phyloP scores from a whole-genome alignment of 495 filamentous ascomycete species.

The Penicillium cataractarum region DNA sequence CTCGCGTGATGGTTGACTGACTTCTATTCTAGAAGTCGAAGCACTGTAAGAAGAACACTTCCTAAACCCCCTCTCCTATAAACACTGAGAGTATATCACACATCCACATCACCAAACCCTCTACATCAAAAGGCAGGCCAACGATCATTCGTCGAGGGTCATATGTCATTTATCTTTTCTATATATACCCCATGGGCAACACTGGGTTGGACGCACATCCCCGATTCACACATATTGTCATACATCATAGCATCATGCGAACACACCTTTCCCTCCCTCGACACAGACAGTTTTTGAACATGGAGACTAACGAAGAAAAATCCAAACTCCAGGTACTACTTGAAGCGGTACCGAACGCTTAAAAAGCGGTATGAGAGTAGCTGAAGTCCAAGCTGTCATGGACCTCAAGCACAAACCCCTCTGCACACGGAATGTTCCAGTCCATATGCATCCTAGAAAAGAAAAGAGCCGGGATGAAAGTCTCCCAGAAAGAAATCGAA shows the following conservation, averaged over 20 bases:
- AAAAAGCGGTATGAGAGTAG: conserved; percentile 74
- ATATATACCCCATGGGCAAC: conserved; percentile 13
- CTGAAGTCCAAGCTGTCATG: conserved; percentile 26
- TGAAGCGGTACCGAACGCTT: conserved; percentile 90
- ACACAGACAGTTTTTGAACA: conserved; percentile 7
- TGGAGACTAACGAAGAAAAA: conserved; percentile 19
- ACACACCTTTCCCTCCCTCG: conserved; percentile 18
- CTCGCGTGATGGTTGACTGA: not conserved
- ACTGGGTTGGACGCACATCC: conserved; percentile 17
- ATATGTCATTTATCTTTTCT: conserved; percentile 21
- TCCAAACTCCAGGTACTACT: conserved; percentile 73
- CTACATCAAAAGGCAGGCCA: not conserved
- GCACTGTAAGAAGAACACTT: conserved; percentile 68
- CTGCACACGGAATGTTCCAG: conserved; percentile 7
- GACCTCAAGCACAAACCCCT: conserved; percentile 18
- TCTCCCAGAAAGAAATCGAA: conserved; percentile 11
- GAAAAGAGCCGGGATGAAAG: conserved; percentile 17
- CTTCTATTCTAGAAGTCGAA: conserved; percentile 69
- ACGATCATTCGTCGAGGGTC: conserved; percentile 14
- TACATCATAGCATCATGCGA: conserved; percentile 39
- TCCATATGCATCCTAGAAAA: conserved; percentile 25
- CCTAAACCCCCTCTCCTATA: not conserved
- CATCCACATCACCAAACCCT: not conserved
- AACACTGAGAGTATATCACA: too few relatives aligned
- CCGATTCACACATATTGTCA: conserved; percentile 27